Base-by-base conservation (phyloP, 108 stramenopile species). In the Epithemia pelagica region DNA sequence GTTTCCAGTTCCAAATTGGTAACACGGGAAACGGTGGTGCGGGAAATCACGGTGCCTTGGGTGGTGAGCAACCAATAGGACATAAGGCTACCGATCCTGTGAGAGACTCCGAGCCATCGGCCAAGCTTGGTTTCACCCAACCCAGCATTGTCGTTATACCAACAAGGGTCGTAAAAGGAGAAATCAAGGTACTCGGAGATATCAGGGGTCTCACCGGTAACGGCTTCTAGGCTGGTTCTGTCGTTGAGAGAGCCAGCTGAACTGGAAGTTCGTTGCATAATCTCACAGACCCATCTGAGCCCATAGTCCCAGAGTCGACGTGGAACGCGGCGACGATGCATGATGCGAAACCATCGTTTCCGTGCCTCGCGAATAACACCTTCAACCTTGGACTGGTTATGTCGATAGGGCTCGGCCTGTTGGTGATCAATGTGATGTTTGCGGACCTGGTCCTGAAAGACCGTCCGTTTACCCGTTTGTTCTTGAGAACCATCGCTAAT, bases 131-230 rank as follows among this genome's bases (percentile, higher is more conserved):
- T 46, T n/a, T n/a, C n/a, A 15, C 37, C 37, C 0, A 15, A 15
- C 5, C 18, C 31, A 30, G 20, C 58, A 67, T 56, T 27, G 70
- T 71, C 19, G 7, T 28, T 7, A 37, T 67, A 81, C 80, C 80
- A 77, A 0, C 70, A 74, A 0, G 28, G 28, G 30, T 78, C 74
- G 53, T 72, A 82, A 30, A 72, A 82, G 0, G 28, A 68, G 53
- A 82, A 82, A 29, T 82, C 78, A 0, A 75, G 31, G 28, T 56
- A 70, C 32, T 82, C 74, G 2, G 74, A 69, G 15, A 82, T 75
- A 63, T 78, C 81, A 0, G 68, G 65, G 0, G 78, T 77, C 2
- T 73, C 74, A 0, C 80, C 80, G 0, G 69, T 70, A 10, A 74
- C 27, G 2, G 20, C 53, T 32, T 77, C 58, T 32, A 57, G 63